A percentile compares a stretch with the other conserved stretches of the same genome.
These are phyloP conservation scores for Tausonia pullulans DNA, from an alignment of 1,284 basidiomycete species.

Conservation along the genomic window DNA sequence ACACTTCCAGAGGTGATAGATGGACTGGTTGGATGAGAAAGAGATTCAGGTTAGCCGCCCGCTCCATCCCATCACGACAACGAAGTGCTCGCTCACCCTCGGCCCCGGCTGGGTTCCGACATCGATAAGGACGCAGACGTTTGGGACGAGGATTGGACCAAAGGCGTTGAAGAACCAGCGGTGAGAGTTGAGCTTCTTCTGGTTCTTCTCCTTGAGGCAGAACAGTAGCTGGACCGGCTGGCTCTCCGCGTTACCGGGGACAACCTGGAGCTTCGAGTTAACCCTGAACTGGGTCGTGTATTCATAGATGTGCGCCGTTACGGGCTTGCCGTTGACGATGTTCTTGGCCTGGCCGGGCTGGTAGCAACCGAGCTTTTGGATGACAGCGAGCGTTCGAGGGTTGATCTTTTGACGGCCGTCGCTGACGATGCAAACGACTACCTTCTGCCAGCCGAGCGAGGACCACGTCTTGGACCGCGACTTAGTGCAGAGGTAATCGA, in stretches of 20 bases:
- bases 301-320: conserved; percentile 15
- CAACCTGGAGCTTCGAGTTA: conserved; percentile 15
- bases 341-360: conserved; percentile 17
- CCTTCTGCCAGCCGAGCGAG: conserved; percentile 92
- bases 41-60: too few species aligned
- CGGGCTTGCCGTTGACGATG: conserved; percentile 15
- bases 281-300: conserved; percentile 16
- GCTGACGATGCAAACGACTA: conserved; percentile 87
- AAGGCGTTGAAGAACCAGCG: conserved; percentile 30
- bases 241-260: conserved; percentile 15
- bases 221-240: conserved; percentile 15
- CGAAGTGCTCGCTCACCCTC: conserved; percentile 39
- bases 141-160: conserved; percentile 47
- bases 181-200: conserved; percentile 93
- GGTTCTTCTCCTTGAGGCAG: conserved; percentile 61
- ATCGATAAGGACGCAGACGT: conserved; percentile 78
- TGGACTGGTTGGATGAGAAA: background rate
- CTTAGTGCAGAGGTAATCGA: conserved; percentile 78
- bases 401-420: conserved; percentile 89
- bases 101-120: conserved; percentile 82
- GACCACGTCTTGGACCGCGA: conserved; percentile 96
- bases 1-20: conserved; percentile 78
- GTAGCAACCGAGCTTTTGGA: conserved; percentile 36
- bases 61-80: too few species aligned
- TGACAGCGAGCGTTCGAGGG: conserved; percentile 84